Conservation (phyloP, 176 grass and related monocot species). For the Calamus simplicifolius region DNA sequence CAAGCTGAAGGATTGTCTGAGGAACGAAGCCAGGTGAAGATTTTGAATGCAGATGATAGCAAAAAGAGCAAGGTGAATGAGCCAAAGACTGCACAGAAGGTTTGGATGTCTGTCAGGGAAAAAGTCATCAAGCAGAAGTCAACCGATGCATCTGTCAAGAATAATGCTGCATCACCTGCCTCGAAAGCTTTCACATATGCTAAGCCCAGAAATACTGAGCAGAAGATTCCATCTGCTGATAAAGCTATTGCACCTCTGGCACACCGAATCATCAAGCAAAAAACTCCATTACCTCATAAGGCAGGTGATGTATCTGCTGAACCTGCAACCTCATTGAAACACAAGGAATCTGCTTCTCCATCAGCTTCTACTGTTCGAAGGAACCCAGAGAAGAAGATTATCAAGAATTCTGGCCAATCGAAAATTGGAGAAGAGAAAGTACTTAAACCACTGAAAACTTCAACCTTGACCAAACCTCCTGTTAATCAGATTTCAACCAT, state of each 20-base stretch:
- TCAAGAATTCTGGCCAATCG: slow-evolving; percentile 15
- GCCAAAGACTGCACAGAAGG: not conserved
- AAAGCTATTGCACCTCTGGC: slow-evolving; percentile 5
- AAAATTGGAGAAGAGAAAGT: slow-evolving; percentile 21
- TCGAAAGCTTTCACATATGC: not conserved
- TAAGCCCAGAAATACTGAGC: not conserved
- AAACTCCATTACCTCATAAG: slow-evolving; percentile 6
- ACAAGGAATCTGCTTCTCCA: slow-evolving; percentile 1
- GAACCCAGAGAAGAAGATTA: slow-evolving; percentile 16
- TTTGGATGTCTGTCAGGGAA: not conserved
- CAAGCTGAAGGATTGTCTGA: not conserved
- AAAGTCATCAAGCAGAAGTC: not conserved
- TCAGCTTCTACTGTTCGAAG: slow-evolving; percentile 27
- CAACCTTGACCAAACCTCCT: slow-evolving; percentile 25
- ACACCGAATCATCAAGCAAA: slow-evolving; percentile 26
- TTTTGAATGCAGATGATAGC: slow-evolving; percentile 7
- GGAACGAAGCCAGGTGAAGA: not conserved
- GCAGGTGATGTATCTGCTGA: slow-evolving; percentile 7
- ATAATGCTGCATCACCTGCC: not conserved
- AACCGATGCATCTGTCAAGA: not conserved
- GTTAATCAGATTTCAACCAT: slow-evolving; percentile 24
- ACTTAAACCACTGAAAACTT: slow-evolving; percentile 27
- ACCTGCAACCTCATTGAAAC: slow-evolving; percentile 9
- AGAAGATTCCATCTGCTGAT: not conserved
- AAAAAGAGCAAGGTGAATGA: slow-evolving; percentile 6